Evolutionary conservation across 2,329 filamentous ascomycete genomes (phyloP), one percentile per base, ranked within the genome.

Genomic region (Pestalotiopsis sp.): DNA sequence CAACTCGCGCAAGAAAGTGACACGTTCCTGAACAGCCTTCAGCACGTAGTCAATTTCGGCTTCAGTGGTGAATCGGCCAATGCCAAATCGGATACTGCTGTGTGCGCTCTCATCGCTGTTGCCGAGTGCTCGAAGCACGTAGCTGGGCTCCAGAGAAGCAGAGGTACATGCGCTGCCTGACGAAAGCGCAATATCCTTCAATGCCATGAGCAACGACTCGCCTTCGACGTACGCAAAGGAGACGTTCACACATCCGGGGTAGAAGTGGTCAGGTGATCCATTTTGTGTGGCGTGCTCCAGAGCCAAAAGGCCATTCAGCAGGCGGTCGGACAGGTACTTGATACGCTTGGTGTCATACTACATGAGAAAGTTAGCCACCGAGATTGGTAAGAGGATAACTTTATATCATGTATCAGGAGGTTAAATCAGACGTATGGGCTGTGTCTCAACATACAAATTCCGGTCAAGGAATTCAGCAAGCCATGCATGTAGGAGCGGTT

Each of bases 141-240:
- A 99, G 80, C 93, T 97, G 17, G 96, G 96, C 81, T 99, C 96
- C 41, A 99, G 85, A 1, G 96, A 99, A 0, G 96, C 96, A 4
- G 95, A 98, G 2, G 96, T 99, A 83, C 96, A 99, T 5, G 96
- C 96, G 77, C 94, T 98, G 68, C 96, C 96, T 0, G 96, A 99
- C 6, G 95, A 98, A 45, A 99, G 85, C 0, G 96, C 96, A 81
- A 99, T 98, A 75, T 99, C 96, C 83, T 99, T 99, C 60, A 99
- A 84, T 0, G 96, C 96, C 96, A 99, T 99, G 72, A 99, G 87
- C 1, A 99, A 91, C 2, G 96, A 98, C 82, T 99, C 96, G 73
- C 96, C 96, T 82, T 99, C 96, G 4, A 99, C 94, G 77, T 99
- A 99, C 41, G 96, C 95, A 78, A 99, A 99, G 0, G 96, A 99